phyloP scores from a whole-genome alignment of 2,329 filamentous ascomycete genomes.

The Xylaria sp. region DNA sequence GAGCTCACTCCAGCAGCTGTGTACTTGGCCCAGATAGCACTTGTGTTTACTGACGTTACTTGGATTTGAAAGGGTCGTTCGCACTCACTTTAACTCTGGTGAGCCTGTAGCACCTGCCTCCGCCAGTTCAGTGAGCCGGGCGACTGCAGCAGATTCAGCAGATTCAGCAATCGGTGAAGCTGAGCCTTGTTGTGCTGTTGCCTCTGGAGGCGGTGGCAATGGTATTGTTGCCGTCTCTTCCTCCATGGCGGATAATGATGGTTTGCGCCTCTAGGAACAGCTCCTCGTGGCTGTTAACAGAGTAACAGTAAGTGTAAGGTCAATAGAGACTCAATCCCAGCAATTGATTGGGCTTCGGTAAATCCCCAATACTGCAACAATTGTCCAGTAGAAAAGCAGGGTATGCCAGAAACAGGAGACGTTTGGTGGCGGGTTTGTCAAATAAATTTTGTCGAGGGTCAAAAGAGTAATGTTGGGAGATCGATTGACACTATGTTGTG shows the following conservation, averaged over 20 bases:
- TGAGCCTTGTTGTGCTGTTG: slow-evolving; percentile 57
- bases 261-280: slow-evolving; percentile 32
- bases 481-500: neutral
- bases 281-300: slow-evolving; percentile 30
- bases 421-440: neutral
- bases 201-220: slow-evolving; percentile 50
- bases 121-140: slow-evolving; percentile 54
- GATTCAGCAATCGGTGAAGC: slow-evolving; percentile 54
- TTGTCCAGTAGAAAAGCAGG: slow-evolving; percentile 20
- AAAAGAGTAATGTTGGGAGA: neutral
- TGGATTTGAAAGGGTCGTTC: slow-evolving; percentile 7
- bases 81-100: slow-evolving; percentile 55
- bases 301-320: slow-evolving; percentile 32
- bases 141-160: slow-evolving; percentile 50
- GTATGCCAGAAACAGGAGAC: neutral
- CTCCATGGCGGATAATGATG: slow-evolving; percentile 50
- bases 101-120: slow-evolving; percentile 50
- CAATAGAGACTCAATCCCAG: slow-evolving; percentile 31
- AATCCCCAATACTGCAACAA: slow-evolving; percentile 31
- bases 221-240: slow-evolving; percentile 47
- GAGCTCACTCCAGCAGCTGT: neutral
- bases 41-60: neutral
- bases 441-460: neutral
- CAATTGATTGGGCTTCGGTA: slow-evolving; percentile 26
- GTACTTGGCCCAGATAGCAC: neutral